phyloP scores from a whole-genome alignment of 352 stramenopile genomes.

The Phytopythium ostracodes region DNA sequence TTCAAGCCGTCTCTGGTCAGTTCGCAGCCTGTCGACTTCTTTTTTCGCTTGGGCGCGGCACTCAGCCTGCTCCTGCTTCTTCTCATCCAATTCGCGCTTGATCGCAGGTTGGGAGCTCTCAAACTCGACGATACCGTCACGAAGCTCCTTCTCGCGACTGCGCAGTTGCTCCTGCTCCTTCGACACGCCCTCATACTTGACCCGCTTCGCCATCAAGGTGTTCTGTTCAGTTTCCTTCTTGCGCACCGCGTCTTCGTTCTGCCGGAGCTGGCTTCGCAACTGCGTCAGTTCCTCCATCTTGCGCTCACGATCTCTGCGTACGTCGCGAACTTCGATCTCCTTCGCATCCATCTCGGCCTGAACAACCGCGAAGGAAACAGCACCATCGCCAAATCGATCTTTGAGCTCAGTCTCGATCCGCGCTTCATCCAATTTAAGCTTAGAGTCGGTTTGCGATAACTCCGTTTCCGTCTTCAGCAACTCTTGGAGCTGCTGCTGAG shows the following conservation, averaged over 20 bases:
- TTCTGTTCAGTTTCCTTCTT: constrained; percentile 49
- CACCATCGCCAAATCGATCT: constrained; percentile 26
- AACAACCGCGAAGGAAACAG: constrained; percentile 34
- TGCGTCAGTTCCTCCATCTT: constrained; percentile 51
- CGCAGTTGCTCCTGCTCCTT: constrained; percentile 50
- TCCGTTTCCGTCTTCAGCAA: not conserved
- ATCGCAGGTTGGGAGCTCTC: constrained; percentile 35
- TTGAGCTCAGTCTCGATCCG: constrained; percentile 9
- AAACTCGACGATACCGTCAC: constrained; percentile 37
- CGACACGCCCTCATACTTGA: constrained; percentile 45
- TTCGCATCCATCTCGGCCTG: constrained; percentile 47
- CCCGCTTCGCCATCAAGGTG: constrained; percentile 39
- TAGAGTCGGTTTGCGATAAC: not conserved
- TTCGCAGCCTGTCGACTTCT: constrained; percentile 23
- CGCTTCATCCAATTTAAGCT: not conserved
- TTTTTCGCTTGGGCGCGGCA: constrained; percentile 23
- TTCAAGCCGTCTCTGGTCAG: constrained; percentile 37
- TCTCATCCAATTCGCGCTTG: constrained; percentile 34
- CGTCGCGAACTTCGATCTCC: constrained; percentile 38
- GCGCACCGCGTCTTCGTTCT: constrained; percentile 64
- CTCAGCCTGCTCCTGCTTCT: constrained; percentile 35
- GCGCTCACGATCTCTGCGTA: constrained; percentile 42
- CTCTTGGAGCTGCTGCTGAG: not conserved
- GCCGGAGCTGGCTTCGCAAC: constrained; percentile 41
- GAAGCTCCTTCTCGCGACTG: constrained; percentile 51